These are phyloP conservation scores for Cicer chorassanicum DNA, from an alignment of 306 rosid species.

Conservation along the genomic window DNA sequence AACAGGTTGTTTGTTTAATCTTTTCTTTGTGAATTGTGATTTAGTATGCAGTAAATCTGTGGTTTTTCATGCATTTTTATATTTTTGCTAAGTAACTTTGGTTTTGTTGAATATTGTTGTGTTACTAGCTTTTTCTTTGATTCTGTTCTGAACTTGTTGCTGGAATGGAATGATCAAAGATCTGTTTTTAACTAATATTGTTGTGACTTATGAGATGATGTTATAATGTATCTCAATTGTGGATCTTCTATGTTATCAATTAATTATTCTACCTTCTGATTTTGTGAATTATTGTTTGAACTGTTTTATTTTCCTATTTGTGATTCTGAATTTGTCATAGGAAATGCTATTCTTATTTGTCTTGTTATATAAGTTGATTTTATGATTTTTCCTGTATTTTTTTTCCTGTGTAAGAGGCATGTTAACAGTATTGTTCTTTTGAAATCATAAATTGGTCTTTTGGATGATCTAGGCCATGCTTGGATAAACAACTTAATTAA, in stretches of 20 bases:
- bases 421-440: neutral
- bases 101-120: constrained; percentile 23
- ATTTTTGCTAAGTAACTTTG: constrained; percentile 38
- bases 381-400: neutral
- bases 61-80: constrained; percentile 3
- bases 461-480: constrained; percentile 27
- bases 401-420: neutral
- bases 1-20: neutral
- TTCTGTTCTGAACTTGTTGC: constrained; percentile 36
- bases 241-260: constrained; percentile 37
- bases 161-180: constrained; percentile 38
- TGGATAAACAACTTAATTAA: too few species aligned
- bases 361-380: too few species aligned
- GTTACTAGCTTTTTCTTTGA: neutral
- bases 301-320: too few species aligned
- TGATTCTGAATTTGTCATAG: too few species aligned
- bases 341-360: too few species aligned
- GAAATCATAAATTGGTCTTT: constrained; percentile 17
- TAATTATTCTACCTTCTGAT: constrained; percentile 20
- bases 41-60: neutral
- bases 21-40: constrained; percentile 21
- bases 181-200: constrained; percentile 19
- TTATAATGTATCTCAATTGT: constrained; percentile 3
- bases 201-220: constrained; percentile 11
- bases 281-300: too few species aligned